phyloP scores from a whole-genome alignment of 208 protist genomes.

The Crithidia mellificae region DNA sequence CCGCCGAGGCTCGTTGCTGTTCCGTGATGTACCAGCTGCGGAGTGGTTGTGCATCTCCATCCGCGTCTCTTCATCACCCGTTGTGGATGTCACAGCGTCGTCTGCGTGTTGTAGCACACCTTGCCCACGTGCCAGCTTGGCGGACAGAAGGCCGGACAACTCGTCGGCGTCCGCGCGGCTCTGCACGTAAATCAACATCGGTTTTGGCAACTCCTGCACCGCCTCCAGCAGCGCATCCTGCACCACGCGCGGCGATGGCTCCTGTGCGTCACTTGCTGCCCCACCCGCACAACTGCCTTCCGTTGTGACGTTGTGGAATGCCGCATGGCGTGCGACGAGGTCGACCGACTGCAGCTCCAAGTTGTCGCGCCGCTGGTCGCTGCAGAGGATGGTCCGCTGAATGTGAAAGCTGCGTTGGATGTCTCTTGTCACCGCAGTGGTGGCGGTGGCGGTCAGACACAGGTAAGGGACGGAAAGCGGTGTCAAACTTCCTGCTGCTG shows the following conservation, averaged over 20 bases:
- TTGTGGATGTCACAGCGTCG: no score
- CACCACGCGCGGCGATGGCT: conserved; percentile 43
- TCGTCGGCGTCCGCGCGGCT: conserved; percentile 81
- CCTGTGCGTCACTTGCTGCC: background rate
- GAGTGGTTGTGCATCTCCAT: no score
- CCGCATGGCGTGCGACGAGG: conserved; percentile 25
- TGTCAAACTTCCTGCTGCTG: no score
- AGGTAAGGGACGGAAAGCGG: conserved; percentile 44
- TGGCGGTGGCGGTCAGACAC: conserved; percentile 88
- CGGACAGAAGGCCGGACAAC: conserved; percentile 50
- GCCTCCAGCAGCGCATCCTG: conserved; percentile 67
- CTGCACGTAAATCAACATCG: conserved; percentile 89
- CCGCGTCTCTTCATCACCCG: no score
- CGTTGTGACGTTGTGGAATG: conserved; percentile 4
- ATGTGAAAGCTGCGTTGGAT: conserved; percentile 72
- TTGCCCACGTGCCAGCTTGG: conserved; percentile 35
- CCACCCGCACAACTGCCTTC: background rate
- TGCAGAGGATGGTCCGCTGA: conserved; percentile 43
- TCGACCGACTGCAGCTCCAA: conserved; percentile 61
- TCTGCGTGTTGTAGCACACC: no score
- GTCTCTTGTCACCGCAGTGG: conserved; percentile 76
- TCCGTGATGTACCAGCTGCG: background rate
- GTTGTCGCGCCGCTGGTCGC: conserved; percentile 57
- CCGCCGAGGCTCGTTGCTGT: background rate
- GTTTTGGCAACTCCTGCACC: conserved; percentile 69